Evolutionary conservation across 2,329 filamentous ascomycete genomes (phyloP).

Genomic region (Diplodia corticola): DNA sequence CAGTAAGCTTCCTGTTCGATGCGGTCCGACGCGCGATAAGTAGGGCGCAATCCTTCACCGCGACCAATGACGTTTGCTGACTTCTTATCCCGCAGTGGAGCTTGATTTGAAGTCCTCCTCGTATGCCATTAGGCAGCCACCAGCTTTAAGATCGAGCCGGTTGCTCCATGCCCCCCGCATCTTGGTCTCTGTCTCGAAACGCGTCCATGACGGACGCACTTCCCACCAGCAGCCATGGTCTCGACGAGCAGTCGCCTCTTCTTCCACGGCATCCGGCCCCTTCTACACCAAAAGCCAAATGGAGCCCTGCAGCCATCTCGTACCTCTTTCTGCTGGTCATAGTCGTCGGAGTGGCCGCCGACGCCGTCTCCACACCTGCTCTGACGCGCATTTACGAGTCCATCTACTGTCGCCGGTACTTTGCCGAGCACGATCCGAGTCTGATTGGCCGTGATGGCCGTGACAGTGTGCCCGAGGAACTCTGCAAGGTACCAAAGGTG

Average conservation of each 20-base stretch:
- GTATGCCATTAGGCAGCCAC: background rate
- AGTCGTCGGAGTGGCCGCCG: constrained; percentile 48
- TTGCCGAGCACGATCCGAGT: constrained; percentile 43
- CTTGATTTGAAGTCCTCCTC: background rate
- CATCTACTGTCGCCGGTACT: constrained; percentile 54
- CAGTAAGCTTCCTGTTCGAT: background rate
- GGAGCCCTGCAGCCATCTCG: constrained; percentile 24
- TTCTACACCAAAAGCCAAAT: background rate
- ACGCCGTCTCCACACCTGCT: constrained; percentile 44
- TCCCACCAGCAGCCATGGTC: background rate
- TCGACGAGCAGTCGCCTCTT: constrained; percentile 4
- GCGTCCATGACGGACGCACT: background rate
- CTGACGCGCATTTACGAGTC: constrained; percentile 54
- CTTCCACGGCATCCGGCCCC: background rate
- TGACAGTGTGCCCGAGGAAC: constrained; percentile 37
- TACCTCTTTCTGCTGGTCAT: constrained; percentile 40
- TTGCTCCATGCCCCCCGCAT: background rate
- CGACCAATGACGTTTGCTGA: background rate
- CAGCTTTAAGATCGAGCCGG: background rate
- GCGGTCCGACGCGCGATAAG: too few species aligned
- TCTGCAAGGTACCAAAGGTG: constrained; percentile 53
- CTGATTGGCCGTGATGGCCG: constrained; percentile 28
- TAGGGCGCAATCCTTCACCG: background rate
- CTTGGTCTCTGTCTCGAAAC: background rate
- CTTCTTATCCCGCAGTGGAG: background rate